A percentile compares a stretch with the other conserved stretches of the same genome.
phyloP scores from a whole-genome alignment of 1,284 basidiomycete species.

The Termitomyces sp. region DNA sequence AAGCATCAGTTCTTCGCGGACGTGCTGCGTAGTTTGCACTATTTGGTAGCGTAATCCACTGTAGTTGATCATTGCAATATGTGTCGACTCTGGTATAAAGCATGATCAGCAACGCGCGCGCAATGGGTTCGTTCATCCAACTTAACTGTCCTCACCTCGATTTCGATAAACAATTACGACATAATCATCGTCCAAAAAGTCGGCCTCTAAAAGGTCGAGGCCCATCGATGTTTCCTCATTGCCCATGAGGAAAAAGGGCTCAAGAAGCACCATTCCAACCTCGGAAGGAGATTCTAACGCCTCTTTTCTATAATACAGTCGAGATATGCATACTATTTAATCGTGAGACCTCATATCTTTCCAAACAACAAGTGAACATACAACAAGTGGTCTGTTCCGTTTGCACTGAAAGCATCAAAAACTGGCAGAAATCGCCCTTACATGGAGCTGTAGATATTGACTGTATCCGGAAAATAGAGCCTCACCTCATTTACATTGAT shows the following conservation, averaged over 20 bases:
- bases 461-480: conserved; percentile 21
- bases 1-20: conserved; percentile 59
- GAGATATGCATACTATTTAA: conserved; percentile 48
- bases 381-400: conserved; percentile 31
- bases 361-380: conserved; percentile 22
- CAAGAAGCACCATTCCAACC: conserved; percentile 45
- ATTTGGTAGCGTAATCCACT: conserved; percentile 51
- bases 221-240: conserved; percentile 26
- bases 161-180: conserved; percentile 56
- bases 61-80: conserved; percentile 58
- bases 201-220: conserved; percentile 55
- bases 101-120: conserved; percentile 28
- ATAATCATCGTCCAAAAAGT: conserved; percentile 73
- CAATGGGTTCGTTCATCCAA: conserved; percentile 19
- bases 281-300: conserved; percentile 31
- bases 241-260: conserved; percentile 40
- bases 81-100: conserved; percentile 40
- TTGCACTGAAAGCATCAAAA: conserved; percentile 37
- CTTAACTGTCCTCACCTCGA: conserved; percentile 38
- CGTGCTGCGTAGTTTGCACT: conserved; percentile 41
- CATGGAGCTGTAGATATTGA: conserved; percentile 22
- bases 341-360: conserved; percentile 9
- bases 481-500: conserved; percentile 41
- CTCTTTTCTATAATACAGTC: conserved; percentile 40
- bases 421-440: conserved; percentile 39